A percentile compares a stretch with the other conserved stretches of the same genome.
phyloP scores from a whole-genome alignment of 2,329 filamentous ascomycete genomes.

The Microdochium bolleyi region DNA sequence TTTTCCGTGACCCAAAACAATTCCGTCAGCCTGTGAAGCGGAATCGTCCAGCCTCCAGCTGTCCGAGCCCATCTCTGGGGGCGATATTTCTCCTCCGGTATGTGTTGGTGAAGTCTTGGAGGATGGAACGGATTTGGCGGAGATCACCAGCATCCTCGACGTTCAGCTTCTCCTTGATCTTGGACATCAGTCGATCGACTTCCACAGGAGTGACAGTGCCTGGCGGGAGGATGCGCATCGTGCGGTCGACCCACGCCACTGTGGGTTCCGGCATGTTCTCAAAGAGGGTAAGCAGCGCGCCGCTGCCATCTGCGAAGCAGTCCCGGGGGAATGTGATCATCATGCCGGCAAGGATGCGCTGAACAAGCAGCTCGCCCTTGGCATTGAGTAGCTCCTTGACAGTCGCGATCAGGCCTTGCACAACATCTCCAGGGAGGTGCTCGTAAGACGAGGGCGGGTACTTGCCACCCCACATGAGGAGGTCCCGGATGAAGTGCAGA shows the following conservation, averaged over 20 bases:
- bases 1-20: slow-evolving; percentile 1
- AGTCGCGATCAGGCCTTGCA: slow-evolving; percentile 61
- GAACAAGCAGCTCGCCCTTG: slow-evolving; percentile 72
- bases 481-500: slow-evolving; percentile 85
- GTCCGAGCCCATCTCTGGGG: slow-evolving; percentile 83
- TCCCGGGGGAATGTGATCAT: slow-evolving; percentile 98
- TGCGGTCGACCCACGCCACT: slow-evolving; percentile 73
- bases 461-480: slow-evolving; percentile 79
- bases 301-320: slow-evolving; percentile 90
- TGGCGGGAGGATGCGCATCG: slow-evolving; percentile 73
- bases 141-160: slow-evolving; percentile 52
- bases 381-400: slow-evolving; percentile 64
- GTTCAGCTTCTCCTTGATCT: slow-evolving; percentile 70
- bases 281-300: slow-evolving; percentile 83
- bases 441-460: slow-evolving; percentile 56
- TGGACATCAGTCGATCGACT: slow-evolving; percentile 69
- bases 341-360: slow-evolving; percentile 91
- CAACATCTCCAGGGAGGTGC: slow-evolving; percentile 47
- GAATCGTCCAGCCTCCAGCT: slow-evolving; percentile 81
- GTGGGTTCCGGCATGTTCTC: slow-evolving; percentile 77
- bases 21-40: slow-evolving; percentile 55
- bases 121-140: slow-evolving; percentile 71
- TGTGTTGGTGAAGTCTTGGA: slow-evolving; percentile 95
- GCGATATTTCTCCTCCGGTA: slow-evolving; percentile 92
- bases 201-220: slow-evolving; percentile 77